These are phyloP conservation scores for Aquilaria malaccensis DNA, from an alignment of 345 rosid genomes.

Conservation along the genomic window DNA sequence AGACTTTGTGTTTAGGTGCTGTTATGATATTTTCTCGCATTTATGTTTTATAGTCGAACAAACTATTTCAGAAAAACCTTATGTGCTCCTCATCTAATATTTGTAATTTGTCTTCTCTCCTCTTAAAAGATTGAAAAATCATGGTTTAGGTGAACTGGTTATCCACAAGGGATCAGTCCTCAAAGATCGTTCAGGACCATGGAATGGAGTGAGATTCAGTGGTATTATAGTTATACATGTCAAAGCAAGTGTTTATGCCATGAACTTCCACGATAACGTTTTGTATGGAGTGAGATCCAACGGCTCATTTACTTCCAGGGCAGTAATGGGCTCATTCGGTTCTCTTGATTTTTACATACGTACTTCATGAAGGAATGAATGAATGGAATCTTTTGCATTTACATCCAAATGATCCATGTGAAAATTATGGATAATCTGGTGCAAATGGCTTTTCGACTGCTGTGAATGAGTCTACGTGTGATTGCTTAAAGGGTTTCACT, in stretches of 20 bases:
- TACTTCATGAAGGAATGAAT: background rate
- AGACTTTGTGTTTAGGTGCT: conserved; percentile 3
- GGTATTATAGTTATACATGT: background rate
- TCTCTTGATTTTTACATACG: background rate
- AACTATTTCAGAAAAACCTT: too few relatives aligned
- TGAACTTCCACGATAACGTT: background rate
- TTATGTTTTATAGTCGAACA: too few relatives aligned
- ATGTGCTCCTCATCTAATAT: too few relatives aligned
- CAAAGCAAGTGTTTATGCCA: background rate
- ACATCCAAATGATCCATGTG: conserved; percentile 9
- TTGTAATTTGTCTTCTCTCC: too few relatives aligned
- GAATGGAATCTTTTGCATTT: too few relatives aligned
- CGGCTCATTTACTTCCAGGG: too few relatives aligned
- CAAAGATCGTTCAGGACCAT: conserved; percentile 22
- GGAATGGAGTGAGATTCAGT: conserved; percentile 22
- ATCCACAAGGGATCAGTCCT: conserved; percentile 13
- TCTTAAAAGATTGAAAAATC: conserved; percentile 2
- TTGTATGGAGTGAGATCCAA: too few relatives aligned
- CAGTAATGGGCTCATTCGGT: background rate
- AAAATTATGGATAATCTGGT: conserved; percentile 13
- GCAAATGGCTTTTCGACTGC: conserved; percentile 5
- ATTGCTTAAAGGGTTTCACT: conserved; percentile 24
- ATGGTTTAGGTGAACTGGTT: conserved; percentile 21
- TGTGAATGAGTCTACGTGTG: conserved; percentile 9
- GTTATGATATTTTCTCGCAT: too few relatives aligned